These are phyloP conservation scores for Quercus bicolor DNA, from an alignment of 306 rosid genomes.

Conservation along the genomic window DNA sequence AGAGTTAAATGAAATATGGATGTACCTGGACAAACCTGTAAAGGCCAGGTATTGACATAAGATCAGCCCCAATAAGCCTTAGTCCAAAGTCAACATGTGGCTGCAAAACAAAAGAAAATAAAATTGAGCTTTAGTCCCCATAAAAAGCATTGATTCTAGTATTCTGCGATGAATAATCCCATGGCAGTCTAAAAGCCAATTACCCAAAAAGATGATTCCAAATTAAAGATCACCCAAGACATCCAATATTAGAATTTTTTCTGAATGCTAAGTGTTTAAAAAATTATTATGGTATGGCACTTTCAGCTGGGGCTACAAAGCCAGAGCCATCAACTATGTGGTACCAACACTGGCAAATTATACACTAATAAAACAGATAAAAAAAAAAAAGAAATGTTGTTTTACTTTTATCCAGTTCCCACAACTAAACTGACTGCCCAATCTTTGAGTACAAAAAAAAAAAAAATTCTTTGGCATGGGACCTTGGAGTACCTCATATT, in stretches of 20 bases:
- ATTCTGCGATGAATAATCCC: not conserved
- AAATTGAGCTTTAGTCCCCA: not conserved
- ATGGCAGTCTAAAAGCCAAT: not conserved
- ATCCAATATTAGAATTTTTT: not conserved
- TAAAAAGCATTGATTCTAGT: not conserved
- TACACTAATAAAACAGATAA: not conserved
- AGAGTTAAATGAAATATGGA: not conserved
- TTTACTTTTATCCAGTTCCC: not conserved
- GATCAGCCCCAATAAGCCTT: constrained; percentile 78
- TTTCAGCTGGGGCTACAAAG: not conserved
- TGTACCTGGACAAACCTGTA: constrained; percentile 82
- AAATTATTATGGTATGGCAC: not conserved
- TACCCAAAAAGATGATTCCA: not conserved
- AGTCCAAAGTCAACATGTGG: constrained; percentile 95
- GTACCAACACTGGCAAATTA: not conserved
- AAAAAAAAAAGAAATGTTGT: not conserved
- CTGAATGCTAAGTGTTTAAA: not conserved
- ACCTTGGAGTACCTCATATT: not conserved
- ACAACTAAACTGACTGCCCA: not conserved
- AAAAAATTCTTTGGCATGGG: not conserved
- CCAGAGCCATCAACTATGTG: not conserved
- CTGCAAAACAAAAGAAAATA: constrained; percentile 36
- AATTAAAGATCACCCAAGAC: constrained; percentile 2
- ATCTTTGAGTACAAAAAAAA: not conserved
- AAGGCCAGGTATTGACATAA: constrained; percentile 90